Conservation (phyloP, 176 grass and related monocot species). For the Zoysia pacifica region DNA sequence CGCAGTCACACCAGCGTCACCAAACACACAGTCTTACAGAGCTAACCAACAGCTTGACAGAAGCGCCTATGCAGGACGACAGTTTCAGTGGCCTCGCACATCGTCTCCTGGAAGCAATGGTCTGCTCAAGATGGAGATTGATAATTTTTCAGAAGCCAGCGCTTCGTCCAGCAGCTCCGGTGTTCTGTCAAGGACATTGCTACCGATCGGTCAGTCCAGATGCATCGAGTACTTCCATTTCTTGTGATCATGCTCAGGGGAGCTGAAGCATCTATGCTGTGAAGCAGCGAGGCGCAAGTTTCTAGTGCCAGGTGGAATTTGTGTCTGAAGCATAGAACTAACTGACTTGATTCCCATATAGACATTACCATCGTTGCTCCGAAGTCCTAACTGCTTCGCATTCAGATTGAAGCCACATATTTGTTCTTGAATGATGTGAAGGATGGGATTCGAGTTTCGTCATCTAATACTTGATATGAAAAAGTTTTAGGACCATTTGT, state of each 20-base stretch:
- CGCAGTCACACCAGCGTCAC: background rate
- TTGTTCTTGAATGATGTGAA: constrained; percentile 41
- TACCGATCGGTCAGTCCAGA: constrained; percentile 52
- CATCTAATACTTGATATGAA: constrained; percentile 7
- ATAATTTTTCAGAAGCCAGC: background rate
- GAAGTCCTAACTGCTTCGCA: constrained; percentile 33
- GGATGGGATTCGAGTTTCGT: constrained; percentile 11
- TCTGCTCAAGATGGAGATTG: constrained; percentile 28
- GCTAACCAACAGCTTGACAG: constrained; percentile 23
- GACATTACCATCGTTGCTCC: background rate
- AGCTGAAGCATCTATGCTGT: constrained; percentile 9
- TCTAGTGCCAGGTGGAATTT: constrained; percentile 5
- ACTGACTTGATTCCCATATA: background rate
- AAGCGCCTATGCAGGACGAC: background rate
- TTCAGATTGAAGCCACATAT: constrained; percentile 33
- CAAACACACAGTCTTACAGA: constrained; percentile 3
- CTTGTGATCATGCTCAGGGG: constrained; percentile 36
- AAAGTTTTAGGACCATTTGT: background rate
- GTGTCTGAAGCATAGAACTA: background rate
- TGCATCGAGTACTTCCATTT: constrained; percentile 68
- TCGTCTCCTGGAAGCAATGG: background rate
- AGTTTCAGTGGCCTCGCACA: constrained; percentile 34
- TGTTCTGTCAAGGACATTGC: constrained; percentile 44
- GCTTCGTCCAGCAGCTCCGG: background rate
- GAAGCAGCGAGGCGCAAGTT: background rate